Base-by-base conservation (phyloP, 345 rosid species). In the Populus ilicifolia region DNA sequence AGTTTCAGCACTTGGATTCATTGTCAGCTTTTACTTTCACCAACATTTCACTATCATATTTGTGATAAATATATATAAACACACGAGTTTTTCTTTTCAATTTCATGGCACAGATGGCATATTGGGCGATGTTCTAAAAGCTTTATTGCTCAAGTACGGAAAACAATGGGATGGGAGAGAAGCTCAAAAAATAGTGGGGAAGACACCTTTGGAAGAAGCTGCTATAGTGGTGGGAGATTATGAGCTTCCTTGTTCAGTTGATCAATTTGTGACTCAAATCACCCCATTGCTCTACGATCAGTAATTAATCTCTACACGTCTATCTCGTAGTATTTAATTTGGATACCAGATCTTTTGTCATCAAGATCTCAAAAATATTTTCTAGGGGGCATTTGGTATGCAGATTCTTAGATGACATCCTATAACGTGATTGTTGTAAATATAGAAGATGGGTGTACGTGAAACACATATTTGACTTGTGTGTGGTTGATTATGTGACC, bases 141-240 rank as follows among this genome's bases (percentile, higher is more conserved):
- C 79, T 21, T 82, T 76, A 79, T 71, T 95, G 83, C 82, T 80
- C 59, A 95, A 87, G 81, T 92, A 89, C 81, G 98, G 98, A 70
- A 95, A 93, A 64, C 83, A 90, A 63, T 95, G 99, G 99, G 99
- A 95, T 79, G 98, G 97, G 43, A 93, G 98, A 85, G 97, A 95
- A 85, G 82, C 83, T 29, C 85, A 66, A 43, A 87, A 82, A 65
- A 81, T 88, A 44, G 85, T 87, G 39, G 98, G 99, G 20, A 88
- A 86, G 77, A 92, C 96, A 48, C 94, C 94, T 23, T 64, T 80
- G 48, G 99, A 93, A 80, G 94, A 94, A 77, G 93, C 99, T 44
- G 86, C 87, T 71, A 89, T 87, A 41, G 77, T 93, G 73, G 96
- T 95, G 74, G 88, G 92, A 78, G 99, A 89, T 73, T 95, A 93